These are phyloP conservation scores for Xylariomycetidae sp. DNA, from an alignment of 2,329 filamentous ascomycete species.

Conservation along the genomic window DNA sequence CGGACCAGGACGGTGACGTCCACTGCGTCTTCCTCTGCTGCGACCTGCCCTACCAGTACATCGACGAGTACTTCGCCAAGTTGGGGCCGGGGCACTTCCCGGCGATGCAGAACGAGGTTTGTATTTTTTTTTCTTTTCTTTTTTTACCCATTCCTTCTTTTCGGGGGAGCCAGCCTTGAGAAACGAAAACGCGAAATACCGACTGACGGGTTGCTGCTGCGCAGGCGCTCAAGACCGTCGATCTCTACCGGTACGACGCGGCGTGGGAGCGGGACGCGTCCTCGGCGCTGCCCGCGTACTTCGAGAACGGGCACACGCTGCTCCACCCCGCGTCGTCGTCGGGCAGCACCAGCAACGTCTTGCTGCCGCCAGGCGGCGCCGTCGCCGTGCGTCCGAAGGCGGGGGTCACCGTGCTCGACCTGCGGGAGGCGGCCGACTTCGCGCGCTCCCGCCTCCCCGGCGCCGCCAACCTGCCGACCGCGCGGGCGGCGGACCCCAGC, in stretches of 20 bases:
- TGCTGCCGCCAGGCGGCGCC: no score
- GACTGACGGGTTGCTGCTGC: no score
- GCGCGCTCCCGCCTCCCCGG: constrained; percentile 34
- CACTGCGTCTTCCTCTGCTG: constrained; percentile 57
- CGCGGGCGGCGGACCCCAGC: constrained; percentile 28
- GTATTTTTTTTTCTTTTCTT: constrained; percentile 1
- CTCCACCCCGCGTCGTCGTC: neutral
- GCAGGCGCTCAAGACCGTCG: constrained; percentile 42
- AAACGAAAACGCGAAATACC: no score
- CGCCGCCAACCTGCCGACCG: constrained; percentile 38
- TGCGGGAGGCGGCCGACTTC: constrained; percentile 38
- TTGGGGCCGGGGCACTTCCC: constrained; percentile 42
- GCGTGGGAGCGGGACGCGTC: constrained; percentile 43
- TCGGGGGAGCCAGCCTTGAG: no score
- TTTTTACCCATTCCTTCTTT: constrained; percentile 15
- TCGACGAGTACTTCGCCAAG: constrained; percentile 54
- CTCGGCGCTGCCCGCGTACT: constrained; percentile 33
- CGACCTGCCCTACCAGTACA: constrained; percentile 58
- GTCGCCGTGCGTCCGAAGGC: constrained; percentile 8
- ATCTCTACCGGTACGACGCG: constrained; percentile 49
- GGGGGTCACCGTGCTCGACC: constrained; percentile 34
- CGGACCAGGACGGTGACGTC: constrained; percentile 37
- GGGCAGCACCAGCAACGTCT: constrained; percentile 3
- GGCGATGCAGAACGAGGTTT: constrained; percentile 39
- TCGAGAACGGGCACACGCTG: constrained; percentile 10